Base-by-base conservation (phyloP, 2,329 filamentous ascomycete genomes). In the Sclerotinia trifoliorum region DNA sequence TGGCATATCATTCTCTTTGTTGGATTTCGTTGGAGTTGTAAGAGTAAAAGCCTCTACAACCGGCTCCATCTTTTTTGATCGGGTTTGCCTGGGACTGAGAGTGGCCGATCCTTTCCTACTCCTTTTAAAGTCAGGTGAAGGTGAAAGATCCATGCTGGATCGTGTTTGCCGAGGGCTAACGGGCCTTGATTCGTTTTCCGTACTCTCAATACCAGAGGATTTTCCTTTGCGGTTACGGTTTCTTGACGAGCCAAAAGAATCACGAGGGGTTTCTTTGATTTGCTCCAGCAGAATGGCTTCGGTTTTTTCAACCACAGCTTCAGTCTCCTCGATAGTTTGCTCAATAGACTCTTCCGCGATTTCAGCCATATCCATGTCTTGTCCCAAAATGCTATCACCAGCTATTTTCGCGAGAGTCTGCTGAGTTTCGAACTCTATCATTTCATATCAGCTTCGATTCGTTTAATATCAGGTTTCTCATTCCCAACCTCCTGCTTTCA, bases 391-490 rank as follows among this genome's bases (percentile, higher is more conserved):
- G n/a, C 32, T 62, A n/a, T 17, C 26, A 26, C 39, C 21, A 35
- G 32, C 15, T 29, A 62, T 39, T 7, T 26, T 49, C 24, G 29
- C n/a, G 26, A 62, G 60, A 62, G 29, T 26, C 15, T 21, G 21
- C 39, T 62, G 60, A 21, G 49, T 57, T 48, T 69, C n/a, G n/a
- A 46, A 24, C 39, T 49, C 42, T 15, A 19, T 65, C 56, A 15
- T 70, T 64, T 52, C 61, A 64, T 44, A 29, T 44, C 58, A 21
- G n/a, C 29, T n/a, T 69, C 70, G 10, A 62, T 62, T 39, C 39
- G 46, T 39, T 19, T n/a, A 42, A 51, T 11, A 21, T 51, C 46
- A 15, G 54, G 39, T 39, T 39, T n/a, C 21, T n/a, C 54, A 39
- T 44, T 57, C 35, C 65, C 56, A 24, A 29, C 48, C 19, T 54